Base-by-base conservation (phyloP, 352 stramenopile genomes). In the Globisporangium lucens region DNA sequence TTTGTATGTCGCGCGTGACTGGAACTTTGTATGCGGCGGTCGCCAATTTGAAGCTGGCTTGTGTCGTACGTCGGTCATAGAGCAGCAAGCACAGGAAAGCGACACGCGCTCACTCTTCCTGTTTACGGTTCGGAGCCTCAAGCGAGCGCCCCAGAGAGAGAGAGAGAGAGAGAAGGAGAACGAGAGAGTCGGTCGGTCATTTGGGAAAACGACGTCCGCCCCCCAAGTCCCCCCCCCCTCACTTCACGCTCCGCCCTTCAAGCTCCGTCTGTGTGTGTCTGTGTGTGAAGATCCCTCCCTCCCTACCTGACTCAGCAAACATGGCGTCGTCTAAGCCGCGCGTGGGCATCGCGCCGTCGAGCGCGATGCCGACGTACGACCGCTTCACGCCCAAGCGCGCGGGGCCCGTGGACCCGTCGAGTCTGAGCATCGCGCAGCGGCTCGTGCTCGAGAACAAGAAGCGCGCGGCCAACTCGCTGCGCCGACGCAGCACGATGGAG, bases 361-460 rank as follows among this genome's bases (percentile, higher is more conserved):
- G 82, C 63, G 80, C 77, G 63, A 70, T 96, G 75, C 89, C 89
- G 60, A 80, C 85, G 35, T 89, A 95, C 74, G 82, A 91, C 59
- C 82, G 82, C 20, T 96, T 96, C 77, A 82, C 89, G 75, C 76
- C 83, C 33, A 75, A 85, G 56, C 77, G 75, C 41, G 77, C 78
- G 49, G 66, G 67, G 35, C 83, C 81, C 35, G 78, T 93, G 61
- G 80, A 95, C 64, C 62, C 86, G 55, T 72, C 74, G 35, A 79
- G 73, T 55, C 71, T 95, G 35, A 93, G 82, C 73, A 83, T 93
- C 70, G 75, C 82, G 35, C 89, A 96, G 76, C 87, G 86, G 0
- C 83, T 96, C 51, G 87, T 95, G 70, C 74, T 94, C 20, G 89
- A 94, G 76, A 94, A 95, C 74, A 89, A 89, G 75, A 83, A 89